Evolutionary conservation across 2,329 filamentous ascomycete species (phyloP).

Genomic region (Ophiostoma sp.): DNA sequence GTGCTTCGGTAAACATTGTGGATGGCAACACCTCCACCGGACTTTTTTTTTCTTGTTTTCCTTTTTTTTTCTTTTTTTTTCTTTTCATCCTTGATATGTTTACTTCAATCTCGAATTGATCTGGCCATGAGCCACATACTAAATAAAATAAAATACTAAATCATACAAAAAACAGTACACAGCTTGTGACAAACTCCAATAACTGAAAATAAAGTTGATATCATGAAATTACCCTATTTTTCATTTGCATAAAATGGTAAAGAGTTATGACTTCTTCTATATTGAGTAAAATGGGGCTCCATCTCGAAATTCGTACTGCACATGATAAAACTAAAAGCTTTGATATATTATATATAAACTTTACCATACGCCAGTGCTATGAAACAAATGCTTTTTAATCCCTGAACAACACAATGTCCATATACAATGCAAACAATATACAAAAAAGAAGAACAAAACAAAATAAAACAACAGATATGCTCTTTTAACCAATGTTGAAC

Average conservation of each 20-base stretch:
- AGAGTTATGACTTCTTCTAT: no score
- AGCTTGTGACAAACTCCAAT: no score
- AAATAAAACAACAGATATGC: background rate
- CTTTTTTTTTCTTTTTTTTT: background rate
- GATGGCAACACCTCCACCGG: background rate
- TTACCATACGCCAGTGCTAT: constrained; percentile 13
- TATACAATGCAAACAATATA: constrained; percentile 8
- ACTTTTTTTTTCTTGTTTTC: background rate
- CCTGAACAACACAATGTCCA: constrained; percentile 13
- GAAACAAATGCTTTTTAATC: constrained; percentile 17
- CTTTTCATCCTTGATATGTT: background rate
- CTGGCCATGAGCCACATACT: background rate
- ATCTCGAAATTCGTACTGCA: no score
- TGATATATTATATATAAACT: constrained; percentile 1
- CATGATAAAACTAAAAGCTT: no score
- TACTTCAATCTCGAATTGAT: no score
- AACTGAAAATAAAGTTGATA: no score
- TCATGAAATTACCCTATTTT: no score
- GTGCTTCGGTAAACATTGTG: background rate
- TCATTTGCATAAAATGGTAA: no score
- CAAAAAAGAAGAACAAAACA: background rate
- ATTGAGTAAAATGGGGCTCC: no score
- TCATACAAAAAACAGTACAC: no score
- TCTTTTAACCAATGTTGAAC: constrained; percentile 28
- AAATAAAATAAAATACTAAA: background rate